Evolutionary conservation across 495 filamentous ascomycete species (phyloP).

Genomic region (Diplogelasinospora grovesii): DNA sequence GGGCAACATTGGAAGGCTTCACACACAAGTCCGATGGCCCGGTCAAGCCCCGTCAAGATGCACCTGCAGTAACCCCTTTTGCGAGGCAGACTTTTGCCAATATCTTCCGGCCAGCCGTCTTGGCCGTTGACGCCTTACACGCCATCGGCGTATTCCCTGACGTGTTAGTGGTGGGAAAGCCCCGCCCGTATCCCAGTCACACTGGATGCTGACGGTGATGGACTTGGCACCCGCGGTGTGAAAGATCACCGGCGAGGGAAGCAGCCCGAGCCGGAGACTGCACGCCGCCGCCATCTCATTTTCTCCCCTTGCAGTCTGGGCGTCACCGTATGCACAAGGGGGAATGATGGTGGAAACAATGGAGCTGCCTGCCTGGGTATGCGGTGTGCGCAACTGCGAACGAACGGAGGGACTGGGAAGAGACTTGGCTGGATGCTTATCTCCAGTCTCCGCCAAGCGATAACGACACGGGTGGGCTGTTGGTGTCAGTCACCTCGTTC

Average conservation of each 20-base stretch:
- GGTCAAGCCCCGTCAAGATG: too few relatives aligned
- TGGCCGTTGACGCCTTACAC: slow-evolving; percentile 1
- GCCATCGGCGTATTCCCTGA: background rate
- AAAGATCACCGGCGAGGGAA: background rate
- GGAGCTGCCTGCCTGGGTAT: slow-evolving; percentile 4
- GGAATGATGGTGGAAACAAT: background rate
- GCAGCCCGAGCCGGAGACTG: background rate
- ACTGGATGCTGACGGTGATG: background rate
- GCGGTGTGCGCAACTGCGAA: background rate
- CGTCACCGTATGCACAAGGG: background rate
- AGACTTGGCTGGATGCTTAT: too few relatives aligned
- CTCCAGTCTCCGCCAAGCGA: too few relatives aligned
- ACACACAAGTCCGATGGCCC: too few relatives aligned
- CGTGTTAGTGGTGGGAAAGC: background rate
- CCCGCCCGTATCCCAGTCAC: background rate
- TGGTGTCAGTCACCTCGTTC: background rate
- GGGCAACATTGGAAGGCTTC: background rate
- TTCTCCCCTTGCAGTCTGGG: slow-evolving; percentile 8
- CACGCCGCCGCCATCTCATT: slow-evolving; percentile 5
- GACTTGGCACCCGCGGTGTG: background rate
- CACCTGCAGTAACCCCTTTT: slow-evolving; percentile 2
- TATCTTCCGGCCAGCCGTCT: background rate
- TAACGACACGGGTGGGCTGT: background rate
- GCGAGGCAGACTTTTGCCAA: background rate
- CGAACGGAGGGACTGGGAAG: too few relatives aligned